Evolutionary conservation across 768 basidiomycete species (phyloP).

Genomic region (Serendipita vermifera): DNA sequence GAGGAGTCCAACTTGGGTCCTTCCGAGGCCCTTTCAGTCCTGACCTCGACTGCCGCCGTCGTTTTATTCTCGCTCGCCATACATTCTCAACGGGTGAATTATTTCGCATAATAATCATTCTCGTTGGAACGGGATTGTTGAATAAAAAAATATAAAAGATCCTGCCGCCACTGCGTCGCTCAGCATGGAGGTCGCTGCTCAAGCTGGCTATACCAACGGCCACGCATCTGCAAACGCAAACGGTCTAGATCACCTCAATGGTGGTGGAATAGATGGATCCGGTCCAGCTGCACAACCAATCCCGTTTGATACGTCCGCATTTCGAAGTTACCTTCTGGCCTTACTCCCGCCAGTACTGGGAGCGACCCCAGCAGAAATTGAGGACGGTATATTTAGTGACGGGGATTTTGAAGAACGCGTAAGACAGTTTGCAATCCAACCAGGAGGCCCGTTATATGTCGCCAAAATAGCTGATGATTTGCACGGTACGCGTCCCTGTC

Average conservation of each 20-base stretch:
- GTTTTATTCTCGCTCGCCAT: no score
- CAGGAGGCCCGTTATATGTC: conserved; percentile 66
- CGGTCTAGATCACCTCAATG: conserved; percentile 10
- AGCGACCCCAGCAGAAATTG: conserved; percentile 50
- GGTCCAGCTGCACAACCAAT: conserved; percentile 19
- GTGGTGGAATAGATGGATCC: conserved; percentile 10
- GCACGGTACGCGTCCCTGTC: conserved; percentile 43
- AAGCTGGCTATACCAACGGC: neutral
- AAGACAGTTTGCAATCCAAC: conserved; percentile 59
- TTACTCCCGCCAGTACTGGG: conserved; percentile 75
- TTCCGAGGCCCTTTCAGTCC: no score
- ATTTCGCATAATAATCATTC: no score
- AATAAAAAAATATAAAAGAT: no score
- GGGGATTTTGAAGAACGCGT: conserved; percentile 65
- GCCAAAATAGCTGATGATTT: conserved; percentile 63
- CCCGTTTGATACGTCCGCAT: conserved; percentile 55
- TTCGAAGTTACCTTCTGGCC: conserved; percentile 55
- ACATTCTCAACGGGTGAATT: no score
- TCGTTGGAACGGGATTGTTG: no score
- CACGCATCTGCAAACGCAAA: conserved; percentile 6
- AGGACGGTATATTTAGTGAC: conserved; percentile 47
- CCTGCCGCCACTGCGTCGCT: no score
- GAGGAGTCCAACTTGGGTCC: no score
- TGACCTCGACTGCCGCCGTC: no score
- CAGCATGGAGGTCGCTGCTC: conserved; percentile 3